Percentiles rank a stretch among this genome's conserved stretches.
phyloP scores from a whole-genome alignment of 164 flowering plant species.

The Vitis rupestris region DNA sequence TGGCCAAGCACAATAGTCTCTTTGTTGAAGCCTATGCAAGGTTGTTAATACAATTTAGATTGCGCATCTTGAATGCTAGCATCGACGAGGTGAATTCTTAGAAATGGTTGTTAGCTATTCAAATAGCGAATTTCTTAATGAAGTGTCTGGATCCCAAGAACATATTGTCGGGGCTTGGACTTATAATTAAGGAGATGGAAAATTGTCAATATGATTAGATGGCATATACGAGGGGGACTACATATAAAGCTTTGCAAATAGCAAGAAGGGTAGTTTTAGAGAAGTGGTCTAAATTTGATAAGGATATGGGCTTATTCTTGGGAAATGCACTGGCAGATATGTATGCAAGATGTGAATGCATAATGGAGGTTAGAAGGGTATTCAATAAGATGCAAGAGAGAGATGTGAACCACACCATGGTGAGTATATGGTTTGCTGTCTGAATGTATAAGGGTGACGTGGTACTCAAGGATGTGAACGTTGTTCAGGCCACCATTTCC shows the following conservation, averaged over 20 bases:
- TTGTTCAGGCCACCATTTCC: no score
- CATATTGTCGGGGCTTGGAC: conserved; percentile 61
- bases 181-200: conserved; percentile 74
- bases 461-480: no score
- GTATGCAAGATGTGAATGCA: no score
- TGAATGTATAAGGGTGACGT: no score
- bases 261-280: conserved; percentile 56
- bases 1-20: conserved; percentile 69
- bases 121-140: conserved; percentile 86
- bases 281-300: conserved; percentile 40
- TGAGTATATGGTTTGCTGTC: no score
- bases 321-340: no score
- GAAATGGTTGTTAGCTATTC: conserved; percentile 75
- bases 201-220: conserved; percentile 70
- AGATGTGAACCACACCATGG: no score
- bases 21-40: conserved; percentile 86
- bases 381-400: no score
- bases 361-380: no score
- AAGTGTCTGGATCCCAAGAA: conserved; percentile 75
- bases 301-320: conserved; percentile 29
- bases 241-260: conserved; percentile 80
- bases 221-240: conserved; percentile 88
- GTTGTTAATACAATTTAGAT: conserved; percentile 61
- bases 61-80: conserved; percentile 60
- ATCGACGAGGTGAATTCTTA: conserved; percentile 66